Percentiles rank a stretch among this genome's conserved stretches.
Conservation (phyloP, 2,329 filamentous ascomycete genomes). For the Mycosphaerella sp. region DNA sequence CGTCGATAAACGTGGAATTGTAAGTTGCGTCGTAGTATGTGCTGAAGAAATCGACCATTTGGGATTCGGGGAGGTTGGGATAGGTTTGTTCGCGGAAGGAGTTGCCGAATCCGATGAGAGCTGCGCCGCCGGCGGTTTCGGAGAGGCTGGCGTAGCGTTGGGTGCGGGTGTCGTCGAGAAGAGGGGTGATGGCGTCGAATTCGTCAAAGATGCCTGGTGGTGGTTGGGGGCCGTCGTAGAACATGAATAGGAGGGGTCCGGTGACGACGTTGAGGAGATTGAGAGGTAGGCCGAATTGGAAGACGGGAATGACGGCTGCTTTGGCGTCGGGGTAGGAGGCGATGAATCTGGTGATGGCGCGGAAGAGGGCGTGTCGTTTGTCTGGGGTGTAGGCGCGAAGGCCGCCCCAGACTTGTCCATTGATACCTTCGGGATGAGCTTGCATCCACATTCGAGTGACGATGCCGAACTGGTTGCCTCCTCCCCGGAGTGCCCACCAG, state of each 20-base stretch:
- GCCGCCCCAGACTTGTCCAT: constrained; percentile 20
- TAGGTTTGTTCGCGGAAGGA: constrained; percentile 17
- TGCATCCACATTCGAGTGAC: constrained; percentile 20
- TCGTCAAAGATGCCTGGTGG: constrained; percentile 17
- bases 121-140: constrained; percentile 15
- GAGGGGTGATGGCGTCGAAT: constrained; percentile 11
- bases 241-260: constrained; percentile 19
- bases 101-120: constrained; percentile 17
- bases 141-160: constrained; percentile 14
- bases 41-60: constrained; percentile 16
- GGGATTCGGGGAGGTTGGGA: constrained; percentile 17
- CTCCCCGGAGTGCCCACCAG: constrained; percentile 47
- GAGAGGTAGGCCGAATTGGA: constrained; percentile 17
- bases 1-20: constrained; percentile 9
- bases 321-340: constrained; percentile 16
- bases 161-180: constrained; percentile 10
- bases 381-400: constrained; percentile 17
- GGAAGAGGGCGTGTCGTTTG: constrained; percentile 14
- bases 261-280: constrained; percentile 17
- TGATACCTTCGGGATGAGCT: constrained; percentile 20
- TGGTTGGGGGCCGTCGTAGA: constrained; percentile 18
- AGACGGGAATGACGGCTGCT: constrained; percentile 18
- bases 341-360: constrained; percentile 16
- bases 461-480: constrained; percentile 43
- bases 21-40: constrained; percentile 14